phyloP scores from a whole-genome alignment of 2,329 filamentous ascomycete species.

The Ciborinia camelliae region DNA sequence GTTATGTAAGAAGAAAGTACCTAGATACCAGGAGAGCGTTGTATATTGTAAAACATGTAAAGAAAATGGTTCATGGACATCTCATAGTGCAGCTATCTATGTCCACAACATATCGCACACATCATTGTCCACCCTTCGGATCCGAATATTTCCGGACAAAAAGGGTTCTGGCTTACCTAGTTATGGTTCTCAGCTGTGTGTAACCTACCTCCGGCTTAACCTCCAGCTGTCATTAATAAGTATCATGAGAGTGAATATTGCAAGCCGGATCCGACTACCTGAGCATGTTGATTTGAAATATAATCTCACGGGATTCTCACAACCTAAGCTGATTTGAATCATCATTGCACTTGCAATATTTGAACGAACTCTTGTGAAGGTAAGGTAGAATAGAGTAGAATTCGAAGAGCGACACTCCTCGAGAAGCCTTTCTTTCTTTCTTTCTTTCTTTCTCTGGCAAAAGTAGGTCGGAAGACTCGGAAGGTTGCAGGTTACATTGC shows the following conservation, averaged over 20 bases:
- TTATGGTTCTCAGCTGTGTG: background rate
- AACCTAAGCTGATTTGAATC: background rate
- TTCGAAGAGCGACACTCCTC: background rate
- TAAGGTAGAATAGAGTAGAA: too few species aligned
- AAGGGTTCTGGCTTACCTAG: conserved; percentile 7
- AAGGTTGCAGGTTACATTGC: background rate
- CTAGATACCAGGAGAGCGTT: background rate
- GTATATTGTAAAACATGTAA: background rate
- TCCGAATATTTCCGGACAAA: background rate
- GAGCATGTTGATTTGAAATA: background rate
- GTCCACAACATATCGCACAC: conserved; percentile 1
- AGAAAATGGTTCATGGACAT: background rate
- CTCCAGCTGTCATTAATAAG: background rate
- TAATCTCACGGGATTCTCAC: background rate
- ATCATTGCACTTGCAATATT: background rate
- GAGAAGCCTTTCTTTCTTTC: background rate
- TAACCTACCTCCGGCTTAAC: too few species aligned
- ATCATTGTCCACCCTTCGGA: conserved; percentile 3
- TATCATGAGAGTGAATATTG: background rate
- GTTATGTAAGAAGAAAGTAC: background rate
- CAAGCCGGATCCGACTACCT: conserved; percentile 2
- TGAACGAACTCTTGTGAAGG: background rate
- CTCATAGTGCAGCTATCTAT: conserved; percentile 12
- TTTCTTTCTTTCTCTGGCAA: background rate
- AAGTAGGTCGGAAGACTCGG: background rate